A percentile compares a stretch with the other conserved stretches of the same genome.
Evolutionary conservation across 1,284 basidiomycete genomes (phyloP).

Genomic region (Irpex sp.): DNA sequence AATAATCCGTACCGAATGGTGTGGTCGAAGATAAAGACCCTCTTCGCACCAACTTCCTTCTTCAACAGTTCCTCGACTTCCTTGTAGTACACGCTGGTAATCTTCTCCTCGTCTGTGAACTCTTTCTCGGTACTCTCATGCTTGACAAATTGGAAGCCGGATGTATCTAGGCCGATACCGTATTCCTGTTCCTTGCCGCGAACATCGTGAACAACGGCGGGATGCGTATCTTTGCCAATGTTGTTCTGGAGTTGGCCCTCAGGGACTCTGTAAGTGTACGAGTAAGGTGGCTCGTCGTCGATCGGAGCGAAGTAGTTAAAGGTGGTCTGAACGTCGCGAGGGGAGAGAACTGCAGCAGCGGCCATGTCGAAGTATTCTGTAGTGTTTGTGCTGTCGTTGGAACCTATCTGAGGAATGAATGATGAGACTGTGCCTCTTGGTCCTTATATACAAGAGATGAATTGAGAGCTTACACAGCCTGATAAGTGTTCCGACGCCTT

Average conservation of each 20-base stretch:
- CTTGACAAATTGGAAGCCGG: slow-evolving; percentile 39
- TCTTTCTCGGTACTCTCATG: slow-evolving; percentile 34
- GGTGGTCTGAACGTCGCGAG: slow-evolving; percentile 28
- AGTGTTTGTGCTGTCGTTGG: neutral
- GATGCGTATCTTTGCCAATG: slow-evolving; percentile 23
- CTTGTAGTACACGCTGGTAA: slow-evolving; percentile 35
- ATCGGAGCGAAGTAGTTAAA: slow-evolving; percentile 29
- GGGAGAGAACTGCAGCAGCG: slow-evolving; percentile 24
- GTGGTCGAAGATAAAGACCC: slow-evolving; percentile 42
- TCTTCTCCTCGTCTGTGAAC: slow-evolving; percentile 37
- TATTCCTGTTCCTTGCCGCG: slow-evolving; percentile 31
- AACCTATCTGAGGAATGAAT: neutral
- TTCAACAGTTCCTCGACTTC: slow-evolving; percentile 43
- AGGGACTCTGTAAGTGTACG: slow-evolving; percentile 23
- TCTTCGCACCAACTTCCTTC: slow-evolving; percentile 36
- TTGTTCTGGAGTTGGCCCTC: slow-evolving; percentile 20
- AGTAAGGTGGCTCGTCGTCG: slow-evolving; percentile 21
- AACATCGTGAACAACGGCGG: slow-evolving; percentile 25
- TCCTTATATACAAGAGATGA: neutral
- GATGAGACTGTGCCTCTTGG: neutral
- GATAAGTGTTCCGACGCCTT: neutral
- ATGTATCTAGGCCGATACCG: slow-evolving; percentile 33
- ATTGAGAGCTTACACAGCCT: neutral
- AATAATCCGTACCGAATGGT: slow-evolving; percentile 35
- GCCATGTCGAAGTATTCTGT: slow-evolving; percentile 18